Conservation (phyloP, 1,284 basidiomycete genomes). For the Chiua sp. region DNA sequence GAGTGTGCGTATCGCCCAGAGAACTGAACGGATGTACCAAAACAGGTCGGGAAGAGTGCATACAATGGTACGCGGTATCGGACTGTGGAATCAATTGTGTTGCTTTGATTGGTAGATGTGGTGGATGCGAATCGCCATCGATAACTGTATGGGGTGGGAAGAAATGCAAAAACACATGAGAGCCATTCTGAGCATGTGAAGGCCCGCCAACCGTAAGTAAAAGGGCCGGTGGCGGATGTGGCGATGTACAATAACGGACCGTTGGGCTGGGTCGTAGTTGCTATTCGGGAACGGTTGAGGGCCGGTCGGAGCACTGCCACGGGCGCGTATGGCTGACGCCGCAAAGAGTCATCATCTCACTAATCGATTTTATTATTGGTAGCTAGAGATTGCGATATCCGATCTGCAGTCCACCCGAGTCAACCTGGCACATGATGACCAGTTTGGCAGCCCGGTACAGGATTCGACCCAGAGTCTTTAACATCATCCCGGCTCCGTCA, state of each 20-base stretch:
- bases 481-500: conserved; percentile 23
- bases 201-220: conserved; percentile 28
- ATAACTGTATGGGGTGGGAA: too few relatives aligned
- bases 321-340: conserved; percentile 18
- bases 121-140: background rate
- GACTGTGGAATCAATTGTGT: conserved; percentile 64
- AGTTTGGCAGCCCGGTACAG: conserved; percentile 41
- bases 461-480: conserved; percentile 31
- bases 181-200: conserved; percentile 2
- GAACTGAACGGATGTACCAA: conserved; percentile 31
- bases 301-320: conserved; percentile 29
- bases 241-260: conserved; percentile 38
- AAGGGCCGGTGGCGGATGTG: conserved; percentile 38
- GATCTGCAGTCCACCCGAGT: conserved; percentile 36
- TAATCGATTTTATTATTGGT: conserved; percentile 19
- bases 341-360: conserved; percentile 16
- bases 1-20: conserved; percentile 23
- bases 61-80: conserved; percentile 88
- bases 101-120: conserved; percentile 53
- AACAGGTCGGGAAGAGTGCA: conserved; percentile 78
- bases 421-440: conserved; percentile 41
- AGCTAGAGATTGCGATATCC: conserved; percentile 17
- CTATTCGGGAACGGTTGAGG: conserved; percentile 17
- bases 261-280: conserved; percentile 11
- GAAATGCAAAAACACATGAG: conserved; percentile 21